Evolutionary conservation across 305 asterid species (phyloP).

Genomic region (Nicotiana rustica): DNA sequence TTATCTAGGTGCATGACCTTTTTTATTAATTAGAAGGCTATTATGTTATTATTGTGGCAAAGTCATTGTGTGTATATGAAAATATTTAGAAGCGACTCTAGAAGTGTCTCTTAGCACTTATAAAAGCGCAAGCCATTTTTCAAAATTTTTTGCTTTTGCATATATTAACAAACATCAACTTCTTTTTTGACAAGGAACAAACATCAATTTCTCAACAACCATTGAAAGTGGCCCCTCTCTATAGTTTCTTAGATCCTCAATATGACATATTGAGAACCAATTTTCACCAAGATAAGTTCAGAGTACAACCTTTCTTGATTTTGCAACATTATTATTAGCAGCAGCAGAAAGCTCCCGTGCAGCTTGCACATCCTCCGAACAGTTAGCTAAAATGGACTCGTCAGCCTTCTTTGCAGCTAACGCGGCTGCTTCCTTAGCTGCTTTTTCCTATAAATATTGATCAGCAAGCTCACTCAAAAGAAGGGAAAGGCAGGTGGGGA

Average conservation of each 20-base stretch:
- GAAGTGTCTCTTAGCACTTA: not conserved
- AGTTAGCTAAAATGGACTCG: slow-evolving; percentile 51
- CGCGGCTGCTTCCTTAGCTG: slow-evolving; percentile 74
- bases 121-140: not conserved
- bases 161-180: not conserved
- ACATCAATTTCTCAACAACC: not conserved
- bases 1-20: not conserved
- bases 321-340: slow-evolving; percentile 63
- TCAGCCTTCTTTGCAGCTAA: slow-evolving; percentile 58
- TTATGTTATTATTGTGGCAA: not conserved
- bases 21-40: not conserved
- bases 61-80: not conserved
- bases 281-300: slow-evolving; percentile 3
- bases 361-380: slow-evolving; percentile 62
- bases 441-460: slow-evolving; percentile 67
- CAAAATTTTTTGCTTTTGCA: not conserved
- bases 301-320: slow-evolving; percentile 63
- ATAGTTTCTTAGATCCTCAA: not conserved
- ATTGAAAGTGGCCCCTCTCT: not conserved
- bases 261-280: not conserved
- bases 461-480: slow-evolving; percentile 30
- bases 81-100: not conserved
- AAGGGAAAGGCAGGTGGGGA: not conserved
- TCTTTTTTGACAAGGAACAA: not conserved
- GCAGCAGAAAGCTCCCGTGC: slow-evolving; percentile 71